Evolutionary conservation across 768 basidiomycete species (phyloP).

Genomic region (Lactifluus rugatus): DNA sequence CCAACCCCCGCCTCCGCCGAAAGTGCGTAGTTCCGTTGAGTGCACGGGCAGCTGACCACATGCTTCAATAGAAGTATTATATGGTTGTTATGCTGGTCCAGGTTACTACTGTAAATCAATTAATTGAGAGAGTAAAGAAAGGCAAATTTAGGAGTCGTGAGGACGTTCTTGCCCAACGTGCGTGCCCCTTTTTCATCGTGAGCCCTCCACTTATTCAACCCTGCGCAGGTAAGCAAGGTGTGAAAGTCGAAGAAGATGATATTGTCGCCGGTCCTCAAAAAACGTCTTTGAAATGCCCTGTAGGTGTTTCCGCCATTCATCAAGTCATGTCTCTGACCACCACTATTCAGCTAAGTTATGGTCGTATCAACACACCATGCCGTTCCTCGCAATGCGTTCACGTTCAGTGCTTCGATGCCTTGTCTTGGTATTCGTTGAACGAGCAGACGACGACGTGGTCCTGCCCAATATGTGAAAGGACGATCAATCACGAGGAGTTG

Average conservation of each 20-base stretch:
- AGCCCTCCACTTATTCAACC: background rate
- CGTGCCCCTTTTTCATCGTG: slow-evolving; percentile 22
- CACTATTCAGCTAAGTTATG: slow-evolving; percentile 60
- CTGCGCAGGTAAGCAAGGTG: slow-evolving; percentile 43
- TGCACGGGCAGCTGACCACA: background rate
- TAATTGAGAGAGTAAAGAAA: slow-evolving; percentile 61
- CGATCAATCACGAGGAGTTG: slow-evolving; percentile 67
- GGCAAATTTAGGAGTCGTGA: slow-evolving; percentile 54
- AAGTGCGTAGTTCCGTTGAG: slow-evolving; percentile 36
- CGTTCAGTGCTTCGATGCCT: slow-evolving; percentile 91
- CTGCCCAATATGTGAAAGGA: slow-evolving; percentile 87
- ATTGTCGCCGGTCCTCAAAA: slow-evolving; percentile 84
- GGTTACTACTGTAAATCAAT: slow-evolving; percentile 53
- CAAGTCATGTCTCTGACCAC: background rate
- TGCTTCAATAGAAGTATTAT: slow-evolving; percentile 67
- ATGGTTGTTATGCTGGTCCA: slow-evolving; percentile 80
- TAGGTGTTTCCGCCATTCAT: slow-evolving; percentile 32
- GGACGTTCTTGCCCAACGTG: slow-evolving; percentile 63
- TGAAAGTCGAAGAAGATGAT: slow-evolving; percentile 70
- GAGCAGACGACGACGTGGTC: slow-evolving; percentile 94
- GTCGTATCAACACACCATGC: slow-evolving; percentile 74
- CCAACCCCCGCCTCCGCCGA: slow-evolving; percentile 57
- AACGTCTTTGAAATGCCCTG: slow-evolving; percentile 90
- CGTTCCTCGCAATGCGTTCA: slow-evolving; percentile 86
- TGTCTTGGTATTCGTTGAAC: slow-evolving; percentile 90